phyloP scores from a whole-genome alignment of 345 rosid genomes.

The Syzygium grande region DNA sequence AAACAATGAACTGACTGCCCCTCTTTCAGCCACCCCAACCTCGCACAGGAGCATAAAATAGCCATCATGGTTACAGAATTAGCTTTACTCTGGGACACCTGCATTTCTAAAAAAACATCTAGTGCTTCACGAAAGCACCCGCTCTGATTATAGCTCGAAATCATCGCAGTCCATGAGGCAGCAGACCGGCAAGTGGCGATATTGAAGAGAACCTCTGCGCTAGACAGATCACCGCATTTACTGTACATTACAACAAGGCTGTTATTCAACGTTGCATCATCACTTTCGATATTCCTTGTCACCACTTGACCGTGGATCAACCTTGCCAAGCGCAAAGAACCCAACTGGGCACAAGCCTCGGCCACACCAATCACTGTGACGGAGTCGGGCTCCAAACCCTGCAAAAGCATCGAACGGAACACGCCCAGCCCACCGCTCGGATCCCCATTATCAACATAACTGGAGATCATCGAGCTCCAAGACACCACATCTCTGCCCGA shows the following conservation, averaged over 20 bases:
- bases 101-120: conserved; percentile 43
- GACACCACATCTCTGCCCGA: conserved; percentile 47
- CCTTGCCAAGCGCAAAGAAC: conserved; percentile 57
- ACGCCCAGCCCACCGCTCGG: conserved; percentile 30
- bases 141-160: conserved; percentile 52
- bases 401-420: conserved; percentile 60
- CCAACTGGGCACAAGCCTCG: conserved; percentile 57
- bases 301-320: conserved; percentile 61
- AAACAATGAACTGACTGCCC: conserved; percentile 76
- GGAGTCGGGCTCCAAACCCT: conserved; percentile 35
- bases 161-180: conserved; percentile 71
- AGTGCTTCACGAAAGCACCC: conserved; percentile 43
- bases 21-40: conserved; percentile 41
- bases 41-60: conserved; percentile 57
- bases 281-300: conserved; percentile 20
- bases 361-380: conserved; percentile 49
- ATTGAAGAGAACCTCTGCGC: conserved; percentile 48
- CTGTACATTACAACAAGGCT: conserved; percentile 58
- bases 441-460: conserved; percentile 59
- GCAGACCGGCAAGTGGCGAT: conserved; percentile 9
- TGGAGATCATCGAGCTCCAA: conserved; percentile 81
- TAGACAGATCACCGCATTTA: conserved; percentile 57
- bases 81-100: conserved; percentile 26
- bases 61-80: conserved; percentile 57
- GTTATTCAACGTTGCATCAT: conserved; percentile 32